Evolutionary conservation across 176 grass and related monocot species (phyloP).

Genomic region (Aegilops longissima): DNA sequence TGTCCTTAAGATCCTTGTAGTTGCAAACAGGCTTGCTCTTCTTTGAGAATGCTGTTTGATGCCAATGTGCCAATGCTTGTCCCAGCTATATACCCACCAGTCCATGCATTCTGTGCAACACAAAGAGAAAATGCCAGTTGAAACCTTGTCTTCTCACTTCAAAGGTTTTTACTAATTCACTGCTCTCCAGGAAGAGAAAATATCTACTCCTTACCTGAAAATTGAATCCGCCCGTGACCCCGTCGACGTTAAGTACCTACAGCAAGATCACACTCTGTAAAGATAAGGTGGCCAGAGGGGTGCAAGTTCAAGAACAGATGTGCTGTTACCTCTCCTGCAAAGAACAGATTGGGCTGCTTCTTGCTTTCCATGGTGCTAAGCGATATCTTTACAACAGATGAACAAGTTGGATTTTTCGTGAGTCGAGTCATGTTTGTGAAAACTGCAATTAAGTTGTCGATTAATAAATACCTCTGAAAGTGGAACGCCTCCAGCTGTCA

Average conservation of each 20-base stretch:
- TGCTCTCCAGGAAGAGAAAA: neutral
- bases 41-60: slow-evolving; percentile 27
- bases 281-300: slow-evolving; percentile 9
- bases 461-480: slow-evolving; percentile 75
- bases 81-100: slow-evolving; percentile 79
- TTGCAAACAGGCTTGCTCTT: slow-evolving; percentile 26
- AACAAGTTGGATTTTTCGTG: slow-evolving; percentile 26
- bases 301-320: slow-evolving; percentile 10
- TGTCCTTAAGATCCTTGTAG: slow-evolving; percentile 12
- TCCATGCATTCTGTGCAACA: slow-evolving; percentile 82
- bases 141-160: neutral
- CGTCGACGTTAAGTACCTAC: slow-evolving; percentile 83
- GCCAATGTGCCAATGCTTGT: slow-evolving; percentile 68
- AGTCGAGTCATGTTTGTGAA: slow-evolving; percentile 9
- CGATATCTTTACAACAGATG: slow-evolving; percentile 52
- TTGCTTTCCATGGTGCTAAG: slow-evolving; percentile 92
- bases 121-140: slow-evolving; percentile 4
- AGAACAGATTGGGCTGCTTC: slow-evolving; percentile 77
- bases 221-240: slow-evolving; percentile 91
- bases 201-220: slow-evolving; percentile 58
- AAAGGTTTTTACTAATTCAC: neutral
- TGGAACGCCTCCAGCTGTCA: slow-evolving; percentile 86
- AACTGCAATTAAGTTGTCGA: slow-evolving; percentile 7
- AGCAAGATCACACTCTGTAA: slow-evolving; percentile 20
- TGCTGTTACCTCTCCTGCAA: slow-evolving; percentile 87